A percentile compares a stretch with the other conserved stretches of the same genome.
Evolutionary conservation across 1,139 yeast species (phyloP).

Genomic region (Nematodospora anomalae): DNA sequence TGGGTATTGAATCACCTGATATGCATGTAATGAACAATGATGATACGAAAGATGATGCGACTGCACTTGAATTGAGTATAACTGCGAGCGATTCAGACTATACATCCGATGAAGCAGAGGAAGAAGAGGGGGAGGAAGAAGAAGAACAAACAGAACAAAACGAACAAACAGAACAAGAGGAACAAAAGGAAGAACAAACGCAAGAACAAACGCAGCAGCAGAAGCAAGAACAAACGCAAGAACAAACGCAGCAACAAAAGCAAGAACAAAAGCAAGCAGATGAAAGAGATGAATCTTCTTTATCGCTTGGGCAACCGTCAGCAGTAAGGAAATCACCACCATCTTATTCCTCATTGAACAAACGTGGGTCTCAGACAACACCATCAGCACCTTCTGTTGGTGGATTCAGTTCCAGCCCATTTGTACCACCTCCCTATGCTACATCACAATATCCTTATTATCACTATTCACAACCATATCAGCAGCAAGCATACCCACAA

Average conservation of each 20-base stretch:
- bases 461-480: conserved; percentile 2
- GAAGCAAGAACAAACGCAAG: neutral
- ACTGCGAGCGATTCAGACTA: conserved; percentile 6
- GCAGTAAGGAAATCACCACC: neutral
- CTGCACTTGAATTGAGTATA: conserved; percentile 3
- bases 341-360: neutral
- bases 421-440: conserved; percentile 2
- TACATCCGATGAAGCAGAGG: conserved; percentile 12
- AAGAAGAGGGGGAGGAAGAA: conserved; percentile 6
- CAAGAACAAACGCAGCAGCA: neutral
- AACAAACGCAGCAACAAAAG: conserved; percentile 1
- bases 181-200: conserved; percentile 4
- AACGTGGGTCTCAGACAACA: neutral
- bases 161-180: conserved; percentile 10
- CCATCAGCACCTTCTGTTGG: neutral
- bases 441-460: conserved; percentile 5
- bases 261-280: neutral
- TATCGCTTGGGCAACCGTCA: neutral
- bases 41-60: neutral
- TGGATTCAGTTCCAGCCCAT: neutral
- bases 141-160: conserved; percentile 5
- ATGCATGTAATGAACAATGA: neutral
- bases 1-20: neutral
- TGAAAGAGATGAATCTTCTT: neutral
- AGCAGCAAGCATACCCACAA: neutral